phyloP scores from a whole-genome alignment of 2,329 filamentous ascomycete species.

The Lomentospora prolificans region DNA sequence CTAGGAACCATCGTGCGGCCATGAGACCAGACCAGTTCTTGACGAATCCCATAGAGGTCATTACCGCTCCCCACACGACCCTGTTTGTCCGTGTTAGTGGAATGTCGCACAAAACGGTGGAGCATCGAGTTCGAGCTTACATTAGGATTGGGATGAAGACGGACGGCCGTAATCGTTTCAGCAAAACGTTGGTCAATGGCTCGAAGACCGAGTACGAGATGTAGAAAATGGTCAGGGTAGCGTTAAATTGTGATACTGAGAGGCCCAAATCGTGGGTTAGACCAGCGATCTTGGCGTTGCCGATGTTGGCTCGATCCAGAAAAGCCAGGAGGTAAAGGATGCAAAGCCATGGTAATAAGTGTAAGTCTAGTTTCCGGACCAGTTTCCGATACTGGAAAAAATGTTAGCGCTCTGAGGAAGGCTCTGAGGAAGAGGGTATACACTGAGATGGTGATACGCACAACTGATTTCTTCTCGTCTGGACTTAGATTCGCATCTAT shows the following conservation, averaged over 20 bases:
- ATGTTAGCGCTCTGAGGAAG: neutral
- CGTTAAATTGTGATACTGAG: conserved; percentile 45
- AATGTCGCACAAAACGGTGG: conserved; percentile 10
- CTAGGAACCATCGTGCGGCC: conserved; percentile 45
- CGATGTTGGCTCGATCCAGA: conserved; percentile 30
- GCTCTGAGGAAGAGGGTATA: neutral
- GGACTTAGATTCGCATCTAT: neutral
- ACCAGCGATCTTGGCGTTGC: conserved; percentile 51
- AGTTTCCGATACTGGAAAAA: neutral
- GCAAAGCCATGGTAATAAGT: conserved; percentile 36
- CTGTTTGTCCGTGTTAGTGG: conserved; percentile 36
- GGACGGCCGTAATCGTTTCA: conserved; percentile 54
- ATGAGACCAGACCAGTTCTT: conserved; percentile 33
- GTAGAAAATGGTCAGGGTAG: conserved; percentile 56
- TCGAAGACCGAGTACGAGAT: conserved; percentile 59
- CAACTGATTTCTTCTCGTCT: neutral
- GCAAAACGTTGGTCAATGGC: conserved; percentile 52
- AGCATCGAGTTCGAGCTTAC: no score
- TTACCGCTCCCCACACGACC: conserved; percentile 39
- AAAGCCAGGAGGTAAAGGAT: conserved; percentile 57
- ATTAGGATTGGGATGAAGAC: conserved; percentile 59
- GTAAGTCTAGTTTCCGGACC: neutral
- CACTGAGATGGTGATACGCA: neutral
- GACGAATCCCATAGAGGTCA: conserved; percentile 42
- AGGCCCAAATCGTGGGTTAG: conserved; percentile 26